phyloP scores from a whole-genome alignment of 176 grass and related monocot genomes.

The Ensete glaucum region DNA sequence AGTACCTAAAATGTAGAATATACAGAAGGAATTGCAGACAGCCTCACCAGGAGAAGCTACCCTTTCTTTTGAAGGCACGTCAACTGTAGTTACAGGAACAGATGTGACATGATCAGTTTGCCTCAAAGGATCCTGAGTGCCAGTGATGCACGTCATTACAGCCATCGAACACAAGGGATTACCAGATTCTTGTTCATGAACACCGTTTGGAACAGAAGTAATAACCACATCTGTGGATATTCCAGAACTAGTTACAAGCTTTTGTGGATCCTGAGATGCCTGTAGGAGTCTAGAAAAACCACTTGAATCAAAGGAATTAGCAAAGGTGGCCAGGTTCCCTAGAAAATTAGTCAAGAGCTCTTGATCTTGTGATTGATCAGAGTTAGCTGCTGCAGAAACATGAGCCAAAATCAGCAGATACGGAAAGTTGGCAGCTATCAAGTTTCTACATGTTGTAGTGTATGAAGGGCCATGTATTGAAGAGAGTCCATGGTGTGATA shows the following conservation, averaged over 20 bases:
- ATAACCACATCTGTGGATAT: constrained; percentile 31
- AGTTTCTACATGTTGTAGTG: background rate
- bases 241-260: constrained; percentile 31
- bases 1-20: background rate
- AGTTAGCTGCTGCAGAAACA: constrained; percentile 33
- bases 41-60: constrained; percentile 6
- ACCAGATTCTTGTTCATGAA: constrained; percentile 17
- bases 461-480: too few relatives aligned
- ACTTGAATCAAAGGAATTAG: constrained; percentile 33
- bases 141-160: background rate
- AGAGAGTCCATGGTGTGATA: too few relatives aligned
- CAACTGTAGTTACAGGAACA: background rate
- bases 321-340: constrained; percentile 44
- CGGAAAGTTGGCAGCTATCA: background rate
- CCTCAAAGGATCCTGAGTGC: constrained; percentile 1
- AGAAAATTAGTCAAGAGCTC: constrained; percentile 47
- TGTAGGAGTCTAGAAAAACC: constrained; percentile 7
- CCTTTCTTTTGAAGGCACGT: background rate
- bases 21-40: background rate
- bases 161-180: background rate
- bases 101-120: background rate
- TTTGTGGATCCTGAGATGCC: constrained; percentile 39
- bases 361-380: constrained; percentile 35
- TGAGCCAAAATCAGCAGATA: constrained; percentile 11
- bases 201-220: constrained; percentile 24